Percentiles rank a stretch among this genome's conserved stretches.
Conservation (phyloP, 176 grass and related monocot species). For the Cymbopogon citratus region DNA sequence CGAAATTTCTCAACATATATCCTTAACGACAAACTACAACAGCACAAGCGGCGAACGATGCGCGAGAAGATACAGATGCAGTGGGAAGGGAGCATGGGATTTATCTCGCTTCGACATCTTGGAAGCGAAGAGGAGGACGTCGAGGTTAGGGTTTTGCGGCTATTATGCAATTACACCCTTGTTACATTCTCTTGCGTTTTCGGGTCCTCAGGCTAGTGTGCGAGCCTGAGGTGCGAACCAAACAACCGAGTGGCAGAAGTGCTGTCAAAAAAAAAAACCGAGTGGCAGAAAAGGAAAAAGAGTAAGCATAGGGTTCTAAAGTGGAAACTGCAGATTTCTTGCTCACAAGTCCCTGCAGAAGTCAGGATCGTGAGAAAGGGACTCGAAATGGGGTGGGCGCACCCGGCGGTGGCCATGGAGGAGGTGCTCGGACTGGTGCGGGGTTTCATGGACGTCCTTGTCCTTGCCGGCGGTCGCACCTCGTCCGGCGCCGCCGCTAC, state of each 20-base stretch:
- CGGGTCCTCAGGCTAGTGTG: neutral
- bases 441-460: slow-evolving; percentile 68
- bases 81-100: neutral
- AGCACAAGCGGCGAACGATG: neutral
- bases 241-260: neutral
- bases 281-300: neutral
- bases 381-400: slow-evolving; percentile 43
- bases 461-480: slow-evolving; percentile 64
- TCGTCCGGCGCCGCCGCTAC: slow-evolving; percentile 39
- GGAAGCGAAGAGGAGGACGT: slow-evolving; percentile 13
- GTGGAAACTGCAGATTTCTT: neutral
- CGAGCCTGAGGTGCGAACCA: neutral
- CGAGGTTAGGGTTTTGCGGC: slow-evolving; percentile 43
- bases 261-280: too few species aligned
- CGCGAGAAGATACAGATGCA: neutral
- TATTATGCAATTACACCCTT: neutral
- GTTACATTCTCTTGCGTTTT: accelerated
- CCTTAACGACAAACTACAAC: neutral
- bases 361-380: slow-evolving; percentile 1
- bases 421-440: slow-evolving; percentile 49
- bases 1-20: neutral
- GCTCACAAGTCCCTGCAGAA: neutral
- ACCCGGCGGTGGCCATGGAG: slow-evolving; percentile 41
- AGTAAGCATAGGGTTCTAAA: neutral
- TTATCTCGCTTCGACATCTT: slow-evolving; percentile 87